Conservation (phyloP, 2,329 filamentous ascomycete species). For the Pseudopithomyces chartarum region DNA sequence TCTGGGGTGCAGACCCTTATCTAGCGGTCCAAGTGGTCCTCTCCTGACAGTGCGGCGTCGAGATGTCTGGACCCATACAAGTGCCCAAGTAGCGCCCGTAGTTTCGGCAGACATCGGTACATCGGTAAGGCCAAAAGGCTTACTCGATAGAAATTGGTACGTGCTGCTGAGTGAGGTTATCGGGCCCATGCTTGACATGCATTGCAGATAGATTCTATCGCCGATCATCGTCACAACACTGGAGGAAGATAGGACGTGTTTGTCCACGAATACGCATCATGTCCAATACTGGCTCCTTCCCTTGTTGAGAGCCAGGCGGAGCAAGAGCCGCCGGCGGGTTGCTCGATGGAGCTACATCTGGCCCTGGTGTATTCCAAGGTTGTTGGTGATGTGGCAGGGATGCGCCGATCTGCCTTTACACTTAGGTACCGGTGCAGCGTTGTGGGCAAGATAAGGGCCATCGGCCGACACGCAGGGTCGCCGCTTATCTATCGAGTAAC, state of each 20-base stretch:
- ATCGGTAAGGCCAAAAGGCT: slow-evolving; percentile 10
- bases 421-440: too few species aligned
- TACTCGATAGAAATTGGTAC: slow-evolving; percentile 43
- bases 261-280: background rate
- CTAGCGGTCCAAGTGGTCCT: slow-evolving; percentile 27
- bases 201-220: slow-evolving; percentile 18
- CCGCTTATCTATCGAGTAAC: slow-evolving; percentile 8
- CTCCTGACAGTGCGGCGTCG: slow-evolving; percentile 11
- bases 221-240: slow-evolving; percentile 8
- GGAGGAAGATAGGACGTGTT: slow-evolving; percentile 1
- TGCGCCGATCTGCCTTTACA: background rate
- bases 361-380: background rate
- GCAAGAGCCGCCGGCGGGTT: background rate
- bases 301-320: background rate
- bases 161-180: slow-evolving; percentile 35
- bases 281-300: background rate
- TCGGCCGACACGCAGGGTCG: slow-evolving; percentile 10
- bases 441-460: slow-evolving; percentile 16
- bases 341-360: background rate
- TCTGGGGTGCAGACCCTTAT: slow-evolving; percentile 45
- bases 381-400: background rate
- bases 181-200: slow-evolving; percentile 24
- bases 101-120: slow-evolving; percentile 15
- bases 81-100: slow-evolving; percentile 20
- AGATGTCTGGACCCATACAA: slow-evolving; percentile 20